Percentiles rank a stretch among this genome's conserved stretches.
phyloP scores from a whole-genome alignment of 2,329 filamentous ascomycete species.

The Phoma herbarum region DNA sequence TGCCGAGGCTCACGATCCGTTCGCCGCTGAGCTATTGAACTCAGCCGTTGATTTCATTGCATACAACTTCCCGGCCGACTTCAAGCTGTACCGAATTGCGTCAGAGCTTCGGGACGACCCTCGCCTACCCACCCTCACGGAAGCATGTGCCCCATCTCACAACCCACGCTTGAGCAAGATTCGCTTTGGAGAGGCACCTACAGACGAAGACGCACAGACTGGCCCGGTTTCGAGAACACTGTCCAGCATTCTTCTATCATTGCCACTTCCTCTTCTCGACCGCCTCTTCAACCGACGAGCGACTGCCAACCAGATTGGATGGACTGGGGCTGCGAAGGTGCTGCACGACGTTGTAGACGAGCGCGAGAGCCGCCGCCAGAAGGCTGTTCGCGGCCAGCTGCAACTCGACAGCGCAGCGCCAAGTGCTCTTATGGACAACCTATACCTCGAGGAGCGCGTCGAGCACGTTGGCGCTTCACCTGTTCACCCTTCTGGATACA shows the following conservation, averaged over 20 bases:
- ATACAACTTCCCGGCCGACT: conserved; percentile 67
- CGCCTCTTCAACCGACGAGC: conserved; percentile 69
- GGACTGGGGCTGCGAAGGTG: conserved; percentile 50
- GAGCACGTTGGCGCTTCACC: conserved; percentile 51
- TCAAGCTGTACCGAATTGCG: conserved; percentile 64
- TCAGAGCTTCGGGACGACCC: conserved; percentile 59
- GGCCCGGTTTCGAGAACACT: conserved; percentile 59
- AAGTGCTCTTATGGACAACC: conserved; percentile 37
- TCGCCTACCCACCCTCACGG: conserved; percentile 54
- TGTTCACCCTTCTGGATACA: conserved; percentile 50
- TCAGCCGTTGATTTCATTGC: conserved; percentile 67
- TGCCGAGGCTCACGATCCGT: conserved; percentile 60
- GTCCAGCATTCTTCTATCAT: conserved; percentile 73
- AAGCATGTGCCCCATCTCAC: conserved; percentile 50
- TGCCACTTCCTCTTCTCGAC: conserved; percentile 74
- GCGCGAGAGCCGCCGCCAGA: conserved; percentile 53
- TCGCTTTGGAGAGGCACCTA: conserved; percentile 73
- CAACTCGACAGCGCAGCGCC: conserved; percentile 33
- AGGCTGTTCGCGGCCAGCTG: conserved; percentile 36
- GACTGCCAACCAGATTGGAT: conserved; percentile 58
- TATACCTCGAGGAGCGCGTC: conserved; percentile 42
- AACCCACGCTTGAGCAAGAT: conserved; percentile 69
- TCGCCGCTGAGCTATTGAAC: conserved; percentile 64
- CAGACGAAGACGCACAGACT: conserved; percentile 52
- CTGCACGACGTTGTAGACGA: conserved; percentile 56